Evolutionary conservation across 176 grass and related monocot species (phyloP).

Genomic region (Urochloa ruziziensis): DNA sequence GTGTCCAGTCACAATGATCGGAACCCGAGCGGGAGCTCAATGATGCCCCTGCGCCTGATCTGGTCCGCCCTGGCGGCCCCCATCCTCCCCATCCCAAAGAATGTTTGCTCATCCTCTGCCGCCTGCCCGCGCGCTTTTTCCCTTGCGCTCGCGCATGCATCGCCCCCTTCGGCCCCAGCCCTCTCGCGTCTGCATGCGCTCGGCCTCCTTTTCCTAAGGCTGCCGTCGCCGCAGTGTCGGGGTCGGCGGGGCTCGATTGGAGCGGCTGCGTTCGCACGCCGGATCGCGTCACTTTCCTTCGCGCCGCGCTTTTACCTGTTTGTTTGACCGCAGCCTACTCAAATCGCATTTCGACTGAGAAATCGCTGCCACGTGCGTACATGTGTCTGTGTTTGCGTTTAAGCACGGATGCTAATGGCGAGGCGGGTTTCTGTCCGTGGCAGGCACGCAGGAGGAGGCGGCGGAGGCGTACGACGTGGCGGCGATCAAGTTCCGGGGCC

Average conservation of each 20-base stretch:
- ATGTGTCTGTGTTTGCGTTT: not conserved
- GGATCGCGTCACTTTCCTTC: not conserved
- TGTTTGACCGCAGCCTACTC: slow-evolving; percentile 27
- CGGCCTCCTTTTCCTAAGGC: slow-evolving; percentile 69
- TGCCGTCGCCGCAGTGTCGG: slow-evolving; percentile 31
- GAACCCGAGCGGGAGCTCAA: slow-evolving; percentile 38
- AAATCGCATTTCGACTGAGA: not conserved
- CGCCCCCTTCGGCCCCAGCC: slow-evolving; percentile 30
- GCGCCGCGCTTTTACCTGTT: not conserved
- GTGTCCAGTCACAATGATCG: slow-evolving; percentile 76
- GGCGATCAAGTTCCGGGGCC: slow-evolving; percentile 92
- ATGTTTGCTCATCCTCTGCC: slow-evolving; percentile 40
- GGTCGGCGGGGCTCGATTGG: not conserved
- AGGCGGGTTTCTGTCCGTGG: not conserved
- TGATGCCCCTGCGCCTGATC: slow-evolving; percentile 38
- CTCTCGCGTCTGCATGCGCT: slow-evolving; percentile 14
- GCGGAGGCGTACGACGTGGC: slow-evolving; percentile 98
- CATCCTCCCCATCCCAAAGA: slow-evolving; percentile 55
- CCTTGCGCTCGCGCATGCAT: slow-evolving; percentile 41
- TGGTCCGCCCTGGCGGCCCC: slow-evolving; percentile 19
- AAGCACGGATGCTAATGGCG: not conserved
- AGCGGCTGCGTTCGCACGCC: not conserved
- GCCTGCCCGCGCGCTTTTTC: slow-evolving; percentile 61
- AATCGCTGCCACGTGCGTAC: too few relatives aligned
- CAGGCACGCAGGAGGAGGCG: slow-evolving; percentile 92